Base-by-base conservation (phyloP, 495 filamentous ascomycete species). In the Aspergillus ellipticus region DNA sequence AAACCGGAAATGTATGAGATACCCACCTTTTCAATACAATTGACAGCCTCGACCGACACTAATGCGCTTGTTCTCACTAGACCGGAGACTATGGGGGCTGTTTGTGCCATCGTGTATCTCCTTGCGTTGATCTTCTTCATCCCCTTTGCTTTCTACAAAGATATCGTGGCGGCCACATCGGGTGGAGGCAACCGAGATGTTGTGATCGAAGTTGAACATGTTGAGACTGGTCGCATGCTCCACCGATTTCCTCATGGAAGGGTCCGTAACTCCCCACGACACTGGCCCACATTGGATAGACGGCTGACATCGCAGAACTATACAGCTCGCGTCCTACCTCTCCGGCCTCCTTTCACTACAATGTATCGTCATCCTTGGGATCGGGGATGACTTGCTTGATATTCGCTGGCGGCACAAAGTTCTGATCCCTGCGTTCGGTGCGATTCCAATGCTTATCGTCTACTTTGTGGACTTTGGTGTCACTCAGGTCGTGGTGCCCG, bases 401-500 rank as follows among this genome's bases (percentile, higher is more conserved):
- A 95, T 99, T 62, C 85, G 95, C 63, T 99, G 94, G 94, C 86
- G 94, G 49, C 95, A 99, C 77, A 99, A 99, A 73, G 85, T 97
- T 65, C 85, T 97, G 72, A 96, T 99, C 58, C 94, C 94, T 4
- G 95, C 89, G 15, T 90, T 99, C 64, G 91, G 92, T 33, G 83
- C 92, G 24, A 91, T 97, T 55, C 94, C 94, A 0, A 87, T 99
- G 73, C 86, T 99, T 4, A 87, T 96, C 49, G 90, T 99, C 54
- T 99, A 99, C 74, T 96, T 96, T 69, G 90, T 97, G 65, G 92
- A 97, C 71, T 97, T 97, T 67, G 94, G 92, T 47, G 92, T 99
- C 55, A 99, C 94, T 15, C 86, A 90, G 31, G 87, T 99, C 58
- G 92, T 97, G 4, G 83, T 99, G 2, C 94, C 94, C 0, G 80